Percentiles rank a stretch among this genome's conserved stretches.
phyloP scores from a whole-genome alignment of 2,329 filamentous ascomycete species.

The Thielaviopsis punctulata region DNA sequence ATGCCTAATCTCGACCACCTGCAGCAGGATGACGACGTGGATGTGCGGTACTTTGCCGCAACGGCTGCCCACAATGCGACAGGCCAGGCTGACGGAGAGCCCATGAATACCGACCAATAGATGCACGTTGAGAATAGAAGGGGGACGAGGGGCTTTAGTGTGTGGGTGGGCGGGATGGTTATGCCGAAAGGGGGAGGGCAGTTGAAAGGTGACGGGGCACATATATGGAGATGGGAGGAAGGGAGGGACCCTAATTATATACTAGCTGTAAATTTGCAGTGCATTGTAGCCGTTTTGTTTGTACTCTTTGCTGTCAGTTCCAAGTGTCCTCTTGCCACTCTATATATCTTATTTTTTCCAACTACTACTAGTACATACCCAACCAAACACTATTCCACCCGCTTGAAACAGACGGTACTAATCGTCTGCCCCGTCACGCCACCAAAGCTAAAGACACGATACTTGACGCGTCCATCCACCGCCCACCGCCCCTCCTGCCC shows the following conservation, averaged over 20 bases:
- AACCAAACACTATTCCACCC: conserved; percentile 20
- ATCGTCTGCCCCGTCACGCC: conserved; percentile 79
- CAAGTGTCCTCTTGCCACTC: background rate
- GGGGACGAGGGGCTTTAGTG: background rate
- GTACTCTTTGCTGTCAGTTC: background rate
- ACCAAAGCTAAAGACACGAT: conserved; percentile 77
- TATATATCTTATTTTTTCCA: background rate
- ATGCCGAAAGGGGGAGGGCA: no score
- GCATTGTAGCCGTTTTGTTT: background rate
- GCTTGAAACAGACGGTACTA: conserved; percentile 62
- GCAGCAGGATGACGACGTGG: conserved; percentile 92
- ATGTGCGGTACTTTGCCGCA: conserved; percentile 94
- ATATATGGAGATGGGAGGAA: background rate
- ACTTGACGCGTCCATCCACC: conserved; percentile 53
- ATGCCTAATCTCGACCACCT: conserved; percentile 85
- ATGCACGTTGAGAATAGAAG: conserved; percentile 15
- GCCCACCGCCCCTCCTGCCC: conserved; percentile 26
- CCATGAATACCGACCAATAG: conserved; percentile 51
- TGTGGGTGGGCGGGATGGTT: no score
- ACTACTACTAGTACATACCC: no score
- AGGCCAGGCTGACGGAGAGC: conserved; percentile 30
- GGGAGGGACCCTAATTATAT: background rate
- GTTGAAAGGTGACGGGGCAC: background rate
- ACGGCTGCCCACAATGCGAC: conserved; percentile 54
- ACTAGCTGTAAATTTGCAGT: background rate